These are phyloP conservation scores for Quercus dentata DNA, from an alignment of 306 rosid genomes.

Conservation along the genomic window DNA sequence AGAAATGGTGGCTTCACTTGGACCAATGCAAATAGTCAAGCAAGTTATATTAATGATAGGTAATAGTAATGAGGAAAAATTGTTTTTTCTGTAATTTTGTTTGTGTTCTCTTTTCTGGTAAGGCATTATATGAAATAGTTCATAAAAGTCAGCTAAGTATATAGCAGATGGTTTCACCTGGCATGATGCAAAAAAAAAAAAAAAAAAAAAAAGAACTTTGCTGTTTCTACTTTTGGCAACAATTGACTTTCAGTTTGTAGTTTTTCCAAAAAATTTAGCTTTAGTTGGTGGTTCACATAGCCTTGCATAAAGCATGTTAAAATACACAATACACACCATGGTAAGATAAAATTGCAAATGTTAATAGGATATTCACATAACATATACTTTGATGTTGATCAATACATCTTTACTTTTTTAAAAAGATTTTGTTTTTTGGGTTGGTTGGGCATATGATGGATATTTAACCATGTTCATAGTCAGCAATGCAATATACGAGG, in stretches of 20 bases:
- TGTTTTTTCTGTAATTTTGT: background rate
- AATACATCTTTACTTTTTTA: background rate
- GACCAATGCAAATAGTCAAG: background rate
- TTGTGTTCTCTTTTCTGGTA: background rate
- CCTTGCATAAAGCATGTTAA: background rate
- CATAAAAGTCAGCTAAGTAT: background rate
- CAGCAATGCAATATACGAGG: background rate
- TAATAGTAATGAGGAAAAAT: background rate
- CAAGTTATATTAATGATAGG: background rate
- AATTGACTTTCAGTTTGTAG: background rate
- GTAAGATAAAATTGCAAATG: background rate
- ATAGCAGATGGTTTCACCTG: background rate
- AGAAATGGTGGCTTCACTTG: slow-evolving; percentile 1
- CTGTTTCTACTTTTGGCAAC: background rate
- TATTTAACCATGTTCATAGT: background rate
- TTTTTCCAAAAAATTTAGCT: background rate
- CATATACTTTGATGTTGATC: background rate
- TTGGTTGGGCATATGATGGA: background rate
- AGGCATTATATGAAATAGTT: background rate
- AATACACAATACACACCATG: background rate
- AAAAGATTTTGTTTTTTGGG: background rate
- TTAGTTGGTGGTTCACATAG: background rate
- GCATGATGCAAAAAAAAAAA: background rate
- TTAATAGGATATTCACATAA: background rate
- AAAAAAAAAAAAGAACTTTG: background rate